Conservation (phyloP, 768 basidiomycete genomes). For the Macrocybe gigantea region DNA sequence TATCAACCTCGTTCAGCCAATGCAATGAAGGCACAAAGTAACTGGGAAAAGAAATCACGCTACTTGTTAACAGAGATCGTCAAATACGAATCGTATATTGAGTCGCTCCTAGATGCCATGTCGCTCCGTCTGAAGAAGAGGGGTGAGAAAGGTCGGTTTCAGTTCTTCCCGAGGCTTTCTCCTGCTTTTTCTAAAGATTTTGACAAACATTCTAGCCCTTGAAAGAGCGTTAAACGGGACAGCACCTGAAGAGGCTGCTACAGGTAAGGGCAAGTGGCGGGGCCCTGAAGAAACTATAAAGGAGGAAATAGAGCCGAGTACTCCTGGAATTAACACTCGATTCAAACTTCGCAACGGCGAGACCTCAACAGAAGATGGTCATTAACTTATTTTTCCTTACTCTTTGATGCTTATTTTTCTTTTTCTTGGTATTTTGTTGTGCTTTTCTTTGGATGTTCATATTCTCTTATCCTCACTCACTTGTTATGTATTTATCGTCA, state of each 20-base stretch:
- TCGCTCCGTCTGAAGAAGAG: conserved; percentile 79
- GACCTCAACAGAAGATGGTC: conserved; percentile 17
- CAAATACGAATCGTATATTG: conserved; percentile 94
- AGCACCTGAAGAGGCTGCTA: conserved; percentile 19
- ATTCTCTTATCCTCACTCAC: not conserved
- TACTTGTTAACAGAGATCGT: conserved; percentile 88
- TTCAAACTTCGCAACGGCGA: conserved; percentile 21
- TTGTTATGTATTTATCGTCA: not conserved
- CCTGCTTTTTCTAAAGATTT: conserved; percentile 1
- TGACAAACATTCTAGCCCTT: conserved; percentile 16
- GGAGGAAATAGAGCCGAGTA: conserved; percentile 26
- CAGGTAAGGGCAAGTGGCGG: conserved; percentile 24
- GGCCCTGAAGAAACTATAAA: conserved; percentile 26
- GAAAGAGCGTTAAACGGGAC: conserved; percentile 28
- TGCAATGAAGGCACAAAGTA: conserved; percentile 69
- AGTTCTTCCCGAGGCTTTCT: not conserved
- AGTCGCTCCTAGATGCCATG: conserved; percentile 83
- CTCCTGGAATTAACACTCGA: conserved; percentile 20
- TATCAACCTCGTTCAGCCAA: conserved; percentile 76
- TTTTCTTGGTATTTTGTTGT: not conserved
- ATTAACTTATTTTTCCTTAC: conserved; percentile 10
- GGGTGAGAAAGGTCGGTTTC: conserved; percentile 65
- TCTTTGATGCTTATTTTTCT: not conserved
- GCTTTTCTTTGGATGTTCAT: no score
- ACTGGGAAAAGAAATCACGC: conserved; percentile 92